Conservation (phyloP, 2,329 filamentous ascomycete genomes). For the Coniochaeta ligniaria region DNA sequence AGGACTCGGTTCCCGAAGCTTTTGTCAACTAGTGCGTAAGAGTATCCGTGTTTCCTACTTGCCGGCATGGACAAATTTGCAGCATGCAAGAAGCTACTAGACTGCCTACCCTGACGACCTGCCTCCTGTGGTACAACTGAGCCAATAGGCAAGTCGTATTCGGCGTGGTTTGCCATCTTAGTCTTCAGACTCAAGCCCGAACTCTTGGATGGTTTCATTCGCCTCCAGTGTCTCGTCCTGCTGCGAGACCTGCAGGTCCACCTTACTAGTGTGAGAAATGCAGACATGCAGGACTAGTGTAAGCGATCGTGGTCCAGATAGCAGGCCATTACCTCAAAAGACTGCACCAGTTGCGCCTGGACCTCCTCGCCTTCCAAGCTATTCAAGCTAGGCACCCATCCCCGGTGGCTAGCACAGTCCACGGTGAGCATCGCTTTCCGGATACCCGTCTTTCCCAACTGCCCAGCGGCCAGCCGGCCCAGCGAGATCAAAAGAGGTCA, state of each 20-base stretch:
- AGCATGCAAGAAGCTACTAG: not conserved
- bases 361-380: not conserved
- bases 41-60: not conserved
- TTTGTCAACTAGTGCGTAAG: not conserved
- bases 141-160: not conserved
- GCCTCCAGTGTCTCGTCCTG: not conserved
- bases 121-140: not conserved
- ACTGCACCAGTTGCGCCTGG: not conserved
- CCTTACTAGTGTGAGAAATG: not conserved
- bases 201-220: not conserved
- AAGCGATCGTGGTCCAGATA: not conserved
- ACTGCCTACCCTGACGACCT: not conserved
- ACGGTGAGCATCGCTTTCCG: not conserved
- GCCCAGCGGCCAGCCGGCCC: not conserved
- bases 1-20: not conserved
- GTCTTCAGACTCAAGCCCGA: not conserved
- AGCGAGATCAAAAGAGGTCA: not conserved
- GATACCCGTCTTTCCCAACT: not conserved
- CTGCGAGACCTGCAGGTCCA: not conserved
- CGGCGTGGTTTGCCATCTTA: not conserved
- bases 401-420: not conserved
- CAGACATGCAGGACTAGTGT: not conserved
- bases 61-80: not conserved
- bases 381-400: not conserved
- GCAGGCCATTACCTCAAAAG: not conserved